Conservation (phyloP, 2,329 filamentous ascomycete genomes). For the Sclerotinia subarctica region DNA sequence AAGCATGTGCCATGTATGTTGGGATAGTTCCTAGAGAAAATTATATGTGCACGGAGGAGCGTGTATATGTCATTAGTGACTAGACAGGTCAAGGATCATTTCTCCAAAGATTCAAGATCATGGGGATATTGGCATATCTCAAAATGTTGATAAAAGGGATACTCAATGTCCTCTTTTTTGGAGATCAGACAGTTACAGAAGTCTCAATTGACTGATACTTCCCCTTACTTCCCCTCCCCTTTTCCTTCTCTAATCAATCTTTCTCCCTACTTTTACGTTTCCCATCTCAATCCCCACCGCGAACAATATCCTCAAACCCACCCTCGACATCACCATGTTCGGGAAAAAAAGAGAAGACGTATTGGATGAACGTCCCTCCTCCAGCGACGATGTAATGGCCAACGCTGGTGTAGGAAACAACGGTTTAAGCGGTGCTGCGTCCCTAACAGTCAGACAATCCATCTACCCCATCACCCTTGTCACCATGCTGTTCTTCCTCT, state of each 20-base stretch:
- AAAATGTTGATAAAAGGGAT: constrained; percentile 16
- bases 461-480: constrained; percentile 21
- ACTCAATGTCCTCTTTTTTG: background rate
- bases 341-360: constrained; percentile 7
- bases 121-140: background rate
- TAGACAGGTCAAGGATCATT: background rate
- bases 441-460: constrained; percentile 16
- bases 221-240: too few relatives aligned
- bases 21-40: background rate
- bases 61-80: background rate
- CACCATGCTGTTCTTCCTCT: constrained; percentile 19
- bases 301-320: background rate
- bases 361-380: background rate
- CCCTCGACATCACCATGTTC: background rate
- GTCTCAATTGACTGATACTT: background rate
- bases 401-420: background rate
- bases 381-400: constrained; percentile 1
- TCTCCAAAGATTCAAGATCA: background rate
- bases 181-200: background rate
- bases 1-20: background rate
- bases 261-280: background rate
- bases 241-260: background rate
- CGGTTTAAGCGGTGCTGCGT: constrained; percentile 3
- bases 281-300: background rate
- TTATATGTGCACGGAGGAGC: background rate